These are phyloP conservation scores for Colletotrichum echinochloae DNA, from an alignment of 2,329 filamentous ascomycete genomes.

Conservation along the genomic window DNA sequence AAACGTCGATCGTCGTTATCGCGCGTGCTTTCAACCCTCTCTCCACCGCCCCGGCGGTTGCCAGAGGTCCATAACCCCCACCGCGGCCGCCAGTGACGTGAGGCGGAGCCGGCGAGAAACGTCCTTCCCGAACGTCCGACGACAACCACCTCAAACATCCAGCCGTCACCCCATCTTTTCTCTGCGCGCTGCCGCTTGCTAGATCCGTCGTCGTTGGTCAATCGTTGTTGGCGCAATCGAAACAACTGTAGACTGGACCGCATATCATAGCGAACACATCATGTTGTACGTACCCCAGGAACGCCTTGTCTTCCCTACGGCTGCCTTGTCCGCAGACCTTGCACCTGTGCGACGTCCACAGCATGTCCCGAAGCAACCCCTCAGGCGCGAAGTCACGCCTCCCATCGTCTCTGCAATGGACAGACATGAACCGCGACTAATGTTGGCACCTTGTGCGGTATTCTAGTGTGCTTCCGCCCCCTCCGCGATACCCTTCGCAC, in stretches of 20 bases:
- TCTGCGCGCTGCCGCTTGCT: neutral
- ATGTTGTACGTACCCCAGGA: conserved; percentile 37
- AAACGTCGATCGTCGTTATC: conserved; percentile 13
- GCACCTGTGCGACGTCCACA: conserved; percentile 2
- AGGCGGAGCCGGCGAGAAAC: conserved; percentile 30
- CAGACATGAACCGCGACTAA: conserved; percentile 9
- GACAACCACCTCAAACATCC: conserved; percentile 7
- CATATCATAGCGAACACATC: conserved; percentile 21
- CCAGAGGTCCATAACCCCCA: conserved; percentile 18
- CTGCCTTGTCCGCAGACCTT: neutral
- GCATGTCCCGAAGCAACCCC: neutral
- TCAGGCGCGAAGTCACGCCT: conserved; percentile 4
- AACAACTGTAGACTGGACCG: neutral
- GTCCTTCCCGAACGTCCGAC: conserved; percentile 28
- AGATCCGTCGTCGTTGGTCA: neutral
- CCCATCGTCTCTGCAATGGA: neutral
- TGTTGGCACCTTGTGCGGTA: conserved; percentile 19
- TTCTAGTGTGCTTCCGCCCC: conserved; percentile 83
- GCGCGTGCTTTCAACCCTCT: neutral
- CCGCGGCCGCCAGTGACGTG: conserved; percentile 32
- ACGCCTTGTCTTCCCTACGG: neutral
- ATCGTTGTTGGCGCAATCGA: neutral
- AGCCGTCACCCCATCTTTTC: neutral
- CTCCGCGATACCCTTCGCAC: conserved; percentile 83
- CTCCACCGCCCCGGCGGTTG: conserved; percentile 1